Evolutionary conservation across 2,329 filamentous ascomycete genomes (phyloP).

Genomic region (Fusarium lyarnte): DNA sequence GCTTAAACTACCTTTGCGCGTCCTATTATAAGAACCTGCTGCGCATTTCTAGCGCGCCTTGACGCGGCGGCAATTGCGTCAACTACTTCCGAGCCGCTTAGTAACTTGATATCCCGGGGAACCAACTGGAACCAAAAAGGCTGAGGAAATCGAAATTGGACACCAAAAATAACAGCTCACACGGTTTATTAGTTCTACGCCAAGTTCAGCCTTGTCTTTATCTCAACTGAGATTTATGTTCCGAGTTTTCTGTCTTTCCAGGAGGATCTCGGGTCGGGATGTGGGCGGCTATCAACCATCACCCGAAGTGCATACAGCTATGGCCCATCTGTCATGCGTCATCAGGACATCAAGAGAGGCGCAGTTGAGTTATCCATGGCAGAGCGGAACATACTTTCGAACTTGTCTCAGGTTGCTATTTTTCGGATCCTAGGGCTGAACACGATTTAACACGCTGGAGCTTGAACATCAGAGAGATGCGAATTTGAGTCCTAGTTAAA

Average conservation of each 20-base stretch:
- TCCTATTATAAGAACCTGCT: neutral
- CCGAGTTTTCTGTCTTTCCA: neutral
- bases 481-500: neutral
- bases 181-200: fast-evolving
- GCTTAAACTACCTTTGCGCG: neutral
- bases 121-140: no score
- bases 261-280: neutral
- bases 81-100: neutral
- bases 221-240: neutral
- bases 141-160: fast-evolving
- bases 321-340: neutral
- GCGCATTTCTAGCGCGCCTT: neutral
- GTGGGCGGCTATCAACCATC: neutral
- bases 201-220: neutral
- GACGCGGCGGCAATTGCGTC: neutral
- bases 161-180: neutral
- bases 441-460: fast-evolving
- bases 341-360: neutral
- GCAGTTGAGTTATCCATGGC: neutral
- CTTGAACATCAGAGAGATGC: neutral
- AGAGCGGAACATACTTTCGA: fast-evolving
- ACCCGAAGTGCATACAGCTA: neutral
- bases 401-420: neutral
- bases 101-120: neutral
- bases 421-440: neutral